A percentile compares a stretch with the other conserved stretches of the same genome.
Evolutionary conservation across 441 rosid genomes (phyloP).

Genomic region (Pelargonium myrrhifolium): DNA sequence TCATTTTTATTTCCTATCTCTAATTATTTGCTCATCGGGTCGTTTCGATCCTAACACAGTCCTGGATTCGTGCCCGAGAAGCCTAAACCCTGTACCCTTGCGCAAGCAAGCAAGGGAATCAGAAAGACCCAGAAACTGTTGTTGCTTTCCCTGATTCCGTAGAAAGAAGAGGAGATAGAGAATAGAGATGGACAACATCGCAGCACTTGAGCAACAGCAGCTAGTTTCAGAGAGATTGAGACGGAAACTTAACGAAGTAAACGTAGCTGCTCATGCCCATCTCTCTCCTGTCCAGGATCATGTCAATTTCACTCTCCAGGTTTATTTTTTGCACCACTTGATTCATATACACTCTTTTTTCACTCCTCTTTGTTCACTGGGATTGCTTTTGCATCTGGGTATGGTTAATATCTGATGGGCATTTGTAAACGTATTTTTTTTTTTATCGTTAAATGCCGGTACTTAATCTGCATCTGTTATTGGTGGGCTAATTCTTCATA

Average conservation of each 20-base stretch:
- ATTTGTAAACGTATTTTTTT: too few relatives aligned
- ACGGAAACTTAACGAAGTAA: slow-evolving; percentile 55
- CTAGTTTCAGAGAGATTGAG: slow-evolving; percentile 60
- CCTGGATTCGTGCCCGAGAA: background rate
- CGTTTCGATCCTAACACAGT: background rate
- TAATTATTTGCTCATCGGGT: too few relatives aligned
- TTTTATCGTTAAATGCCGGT: background rate
- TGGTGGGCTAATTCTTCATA: background rate
- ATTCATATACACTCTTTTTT: background rate
- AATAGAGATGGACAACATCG: slow-evolving; percentile 40
- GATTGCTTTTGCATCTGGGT: background rate
- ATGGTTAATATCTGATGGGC: background rate
- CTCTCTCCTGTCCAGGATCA: slow-evolving; percentile 77
- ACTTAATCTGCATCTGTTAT: background rate
- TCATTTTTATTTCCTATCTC: too few relatives aligned
- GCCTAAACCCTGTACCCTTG: background rate
- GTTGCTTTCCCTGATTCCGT: background rate
- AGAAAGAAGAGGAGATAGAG: background rate
- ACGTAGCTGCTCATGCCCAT: slow-evolving; percentile 54
- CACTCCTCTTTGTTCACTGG: background rate
- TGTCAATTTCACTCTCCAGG: slow-evolving; percentile 89
- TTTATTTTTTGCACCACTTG: slow-evolving; percentile 15
- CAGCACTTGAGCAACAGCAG: slow-evolving; percentile 50
- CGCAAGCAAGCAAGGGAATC: background rate
- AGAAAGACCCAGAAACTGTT: background rate